These are phyloP conservation scores for Mallotus nudiflorus DNA, from an alignment of 345 rosid genomes.

Conservation along the genomic window DNA sequence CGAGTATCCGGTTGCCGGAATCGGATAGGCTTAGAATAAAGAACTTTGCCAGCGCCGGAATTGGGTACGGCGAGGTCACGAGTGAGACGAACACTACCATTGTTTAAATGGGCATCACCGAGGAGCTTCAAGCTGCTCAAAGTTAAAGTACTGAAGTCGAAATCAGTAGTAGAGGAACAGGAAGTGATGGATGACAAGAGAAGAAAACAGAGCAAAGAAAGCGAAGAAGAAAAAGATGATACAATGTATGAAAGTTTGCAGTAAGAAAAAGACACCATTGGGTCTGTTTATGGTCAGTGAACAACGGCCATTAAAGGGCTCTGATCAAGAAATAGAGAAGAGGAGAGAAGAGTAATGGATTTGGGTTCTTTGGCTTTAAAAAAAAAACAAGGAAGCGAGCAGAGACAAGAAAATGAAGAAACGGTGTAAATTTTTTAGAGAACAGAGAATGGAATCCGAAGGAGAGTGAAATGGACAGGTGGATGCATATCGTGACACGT, in stretches of 20 bases:
- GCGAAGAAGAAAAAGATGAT: conserved; percentile 17
- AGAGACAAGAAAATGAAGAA: too few species aligned
- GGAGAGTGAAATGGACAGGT: conserved; percentile 54
- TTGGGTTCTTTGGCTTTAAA: conserved; percentile 22
- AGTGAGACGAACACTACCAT: conserved; percentile 80
- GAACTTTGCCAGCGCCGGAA: conserved; percentile 75
- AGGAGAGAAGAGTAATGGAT: not conserved
- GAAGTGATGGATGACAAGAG: conserved; percentile 1
- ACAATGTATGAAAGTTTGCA: conserved; percentile 23
- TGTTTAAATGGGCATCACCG: conserved; percentile 87
- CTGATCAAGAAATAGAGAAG: conserved; percentile 8
- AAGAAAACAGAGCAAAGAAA: conserved; percentile 40
- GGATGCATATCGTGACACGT: conserved; percentile 55
- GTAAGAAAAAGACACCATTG: conserved; percentile 39
- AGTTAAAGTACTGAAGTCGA: conserved; percentile 81
- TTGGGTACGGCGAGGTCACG: conserved; percentile 80
- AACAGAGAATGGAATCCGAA: conserved; percentile 31
- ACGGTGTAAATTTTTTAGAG: conserved; percentile 11
- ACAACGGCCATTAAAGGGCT: conserved; percentile 44
- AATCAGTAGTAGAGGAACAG: conserved; percentile 37
- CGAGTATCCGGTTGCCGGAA: conserved; percentile 60
- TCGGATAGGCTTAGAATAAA: conserved; percentile 71
- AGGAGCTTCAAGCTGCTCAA: conserved; percentile 69
- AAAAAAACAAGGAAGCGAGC: too few species aligned
- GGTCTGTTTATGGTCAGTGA: conserved; percentile 17